A percentile compares a stretch with the other conserved stretches of the same genome.
phyloP scores from a whole-genome alignment of 106 monocot genomes.

The Ottelia alismoides region DNA sequence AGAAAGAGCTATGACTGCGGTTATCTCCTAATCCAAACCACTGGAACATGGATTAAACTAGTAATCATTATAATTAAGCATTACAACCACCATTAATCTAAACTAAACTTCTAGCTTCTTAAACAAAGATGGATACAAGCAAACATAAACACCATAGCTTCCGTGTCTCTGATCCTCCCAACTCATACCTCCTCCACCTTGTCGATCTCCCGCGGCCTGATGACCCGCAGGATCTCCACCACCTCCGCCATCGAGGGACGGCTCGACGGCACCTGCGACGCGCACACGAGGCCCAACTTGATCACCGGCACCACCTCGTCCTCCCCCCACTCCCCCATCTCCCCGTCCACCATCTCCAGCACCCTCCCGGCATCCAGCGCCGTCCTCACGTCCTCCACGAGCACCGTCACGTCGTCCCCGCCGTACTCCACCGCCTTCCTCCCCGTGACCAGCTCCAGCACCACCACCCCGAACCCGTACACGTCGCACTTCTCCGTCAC shows the following conservation, averaged over 20 bases:
- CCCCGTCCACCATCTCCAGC: conserved; percentile 48
- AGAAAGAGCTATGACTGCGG: too few relatives aligned
- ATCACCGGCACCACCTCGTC: conserved; percentile 92
- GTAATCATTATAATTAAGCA: too few relatives aligned
- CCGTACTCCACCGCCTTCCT: conserved; percentile 34
- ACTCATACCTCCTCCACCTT: conserved; percentile 37
- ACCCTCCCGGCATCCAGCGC: conserved; percentile 55
- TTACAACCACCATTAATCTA: too few relatives aligned
- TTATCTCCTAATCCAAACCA: too few relatives aligned
- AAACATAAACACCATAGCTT: too few relatives aligned
- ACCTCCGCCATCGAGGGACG: conserved; percentile 93
- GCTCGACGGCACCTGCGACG: conserved; percentile 89
- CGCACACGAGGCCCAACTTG: conserved; percentile 85
- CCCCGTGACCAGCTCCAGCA: conserved; percentile 86
- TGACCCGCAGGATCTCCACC: conserved; percentile 90
- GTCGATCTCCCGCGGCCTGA: conserved; percentile 57
- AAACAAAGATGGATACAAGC: too few relatives aligned
- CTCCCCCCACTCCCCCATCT: conserved; percentile 69
- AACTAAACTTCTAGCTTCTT: too few relatives aligned
- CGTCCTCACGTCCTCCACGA: conserved; percentile 54
- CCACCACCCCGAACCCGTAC: conserved; percentile 64
- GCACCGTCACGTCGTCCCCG: conserved; percentile 53
- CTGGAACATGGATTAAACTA: too few relatives aligned
- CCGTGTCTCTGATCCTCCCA: too few relatives aligned
- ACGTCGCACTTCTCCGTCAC: conserved; percentile 86